These are phyloP conservation scores for Potentilla sterilis DNA, from an alignment of 306 rosid genomes.

Conservation along the genomic window DNA sequence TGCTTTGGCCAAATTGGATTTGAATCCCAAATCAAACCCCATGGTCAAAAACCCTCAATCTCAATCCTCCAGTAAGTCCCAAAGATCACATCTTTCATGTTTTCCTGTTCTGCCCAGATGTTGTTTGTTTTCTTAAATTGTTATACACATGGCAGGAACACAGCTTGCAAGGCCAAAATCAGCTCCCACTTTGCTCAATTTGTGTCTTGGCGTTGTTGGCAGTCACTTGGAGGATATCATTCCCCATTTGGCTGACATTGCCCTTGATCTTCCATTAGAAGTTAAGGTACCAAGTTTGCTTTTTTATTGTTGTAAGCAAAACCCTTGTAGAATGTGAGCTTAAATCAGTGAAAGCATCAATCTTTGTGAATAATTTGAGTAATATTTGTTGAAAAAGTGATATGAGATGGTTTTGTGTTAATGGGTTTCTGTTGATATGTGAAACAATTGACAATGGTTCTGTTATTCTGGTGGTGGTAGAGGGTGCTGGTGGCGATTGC, in stretches of 20 bases:
- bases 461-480: slow-evolving; percentile 39
- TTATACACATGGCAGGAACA: slow-evolving; percentile 34
- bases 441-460: background rate
- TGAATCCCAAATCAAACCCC: slow-evolving; percentile 46
- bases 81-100: background rate
- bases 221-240: slow-evolving; percentile 80
- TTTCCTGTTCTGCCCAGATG: background rate
- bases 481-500: slow-evolving; percentile 68
- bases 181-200: slow-evolving; percentile 63
- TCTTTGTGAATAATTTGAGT: background rate
- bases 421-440: background rate
- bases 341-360: background rate
- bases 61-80: slow-evolving; percentile 40
- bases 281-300: slow-evolving; percentile 47
- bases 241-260: slow-evolving; percentile 67
- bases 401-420: background rate
- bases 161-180: slow-evolving; percentile 43
- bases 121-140: background rate
- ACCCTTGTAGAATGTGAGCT: background rate
- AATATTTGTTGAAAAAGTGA: background rate
- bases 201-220: slow-evolving; percentile 80
- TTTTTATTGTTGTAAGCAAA: background rate
- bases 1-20: slow-evolving; percentile 49
- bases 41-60: slow-evolving; percentile 27
- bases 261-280: slow-evolving; percentile 61